Conservation (phyloP, 2,329 filamentous ascomycete genomes). For the Neophaeococcomyces aloes region DNA sequence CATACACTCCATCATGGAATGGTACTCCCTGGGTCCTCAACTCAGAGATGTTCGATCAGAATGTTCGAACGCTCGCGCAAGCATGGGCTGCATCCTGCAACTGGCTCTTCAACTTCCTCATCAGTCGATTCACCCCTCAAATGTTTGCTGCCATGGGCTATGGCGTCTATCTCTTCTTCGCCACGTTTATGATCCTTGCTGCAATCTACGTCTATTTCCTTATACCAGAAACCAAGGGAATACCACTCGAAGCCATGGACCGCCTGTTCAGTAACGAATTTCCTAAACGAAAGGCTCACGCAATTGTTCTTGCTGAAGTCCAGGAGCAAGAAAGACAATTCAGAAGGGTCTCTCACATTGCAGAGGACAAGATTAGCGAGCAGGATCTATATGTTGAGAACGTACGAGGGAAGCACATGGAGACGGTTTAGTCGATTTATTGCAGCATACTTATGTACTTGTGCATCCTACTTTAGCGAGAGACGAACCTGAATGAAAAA, state of each 20-base stretch:
- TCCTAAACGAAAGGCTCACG: constrained; percentile 29
- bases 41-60: constrained; percentile 61
- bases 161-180: constrained; percentile 61
- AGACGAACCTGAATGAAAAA: background rate
- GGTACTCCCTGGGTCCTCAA: constrained; percentile 59
- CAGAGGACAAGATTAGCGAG: constrained; percentile 12
- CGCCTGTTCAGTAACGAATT: constrained; percentile 43
- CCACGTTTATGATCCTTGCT: constrained; percentile 49
- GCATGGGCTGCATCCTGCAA: constrained; percentile 61
- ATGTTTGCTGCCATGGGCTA: constrained; percentile 39
- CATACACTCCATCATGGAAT: constrained; percentile 64
- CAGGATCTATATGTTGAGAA: constrained; percentile 4
- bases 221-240: constrained; percentile 55
- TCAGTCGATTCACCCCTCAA: constrained; percentile 47
- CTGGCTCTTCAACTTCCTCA: constrained; percentile 63
- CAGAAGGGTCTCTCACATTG: constrained; percentile 19
- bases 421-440: constrained; percentile 13
- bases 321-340: constrained; percentile 29
- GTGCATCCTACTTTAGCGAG: background rate
- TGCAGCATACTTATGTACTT: background rate
- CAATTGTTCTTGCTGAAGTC: constrained; percentile 26
- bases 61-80: constrained; percentile 59
- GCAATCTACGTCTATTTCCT: constrained; percentile 52
- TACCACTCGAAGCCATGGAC: constrained; percentile 57
- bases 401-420: constrained; percentile 12